Base-by-base conservation (phyloP, 2,329 filamentous ascomycete species). In the Aureobasidium namibiae region DNA sequence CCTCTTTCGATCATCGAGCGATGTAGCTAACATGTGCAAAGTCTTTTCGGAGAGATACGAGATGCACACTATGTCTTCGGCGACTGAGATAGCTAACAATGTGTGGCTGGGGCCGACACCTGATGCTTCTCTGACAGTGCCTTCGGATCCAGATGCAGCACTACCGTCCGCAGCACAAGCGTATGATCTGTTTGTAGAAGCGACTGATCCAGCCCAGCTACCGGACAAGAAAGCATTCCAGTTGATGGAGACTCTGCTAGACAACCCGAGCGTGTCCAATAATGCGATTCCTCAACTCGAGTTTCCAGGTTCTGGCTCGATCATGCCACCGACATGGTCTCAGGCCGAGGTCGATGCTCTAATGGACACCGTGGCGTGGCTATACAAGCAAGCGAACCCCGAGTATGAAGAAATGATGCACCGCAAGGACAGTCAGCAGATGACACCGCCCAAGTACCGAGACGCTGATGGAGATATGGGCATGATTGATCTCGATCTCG, bases 251-350 rank as follows among this genome's bases (percentile, higher is more conserved):
- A 81, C 87, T 65, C 74, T 81, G 60, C 68, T 80, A 0, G 44
- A 61, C 4, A 56, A 61, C 7, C 39, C 45, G 10, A 23, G 26
- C 14, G 34, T 49, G 10, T 57, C 61, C n/a, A 62, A 63, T 4
- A 73, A 80, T 46, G 74, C 76, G 4, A 74, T 82, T 14, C 74
- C 85, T 61, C 77, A 81, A 63, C 75, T 95, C 56, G 88, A 95
- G 64, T 97, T 97, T 62, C 92, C 92, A 1, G 94, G 91, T 0
- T 96, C 92, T 1, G 94, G 94, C n/a, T 95, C 90, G 67, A 89
- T 97, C 59, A 80, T 92, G 67, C 87, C 90, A 2, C 88, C 91
- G 2, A 89, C 87, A 0, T 95, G 88, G 82, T 90, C 88, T 1
- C 88, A 92, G 61, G 78, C 81, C 9, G 92, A 96, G 72, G 84